Base-by-base conservation (phyloP, 768 basidiomycete genomes). In the Phanerodontia chrysosporium region DNA sequence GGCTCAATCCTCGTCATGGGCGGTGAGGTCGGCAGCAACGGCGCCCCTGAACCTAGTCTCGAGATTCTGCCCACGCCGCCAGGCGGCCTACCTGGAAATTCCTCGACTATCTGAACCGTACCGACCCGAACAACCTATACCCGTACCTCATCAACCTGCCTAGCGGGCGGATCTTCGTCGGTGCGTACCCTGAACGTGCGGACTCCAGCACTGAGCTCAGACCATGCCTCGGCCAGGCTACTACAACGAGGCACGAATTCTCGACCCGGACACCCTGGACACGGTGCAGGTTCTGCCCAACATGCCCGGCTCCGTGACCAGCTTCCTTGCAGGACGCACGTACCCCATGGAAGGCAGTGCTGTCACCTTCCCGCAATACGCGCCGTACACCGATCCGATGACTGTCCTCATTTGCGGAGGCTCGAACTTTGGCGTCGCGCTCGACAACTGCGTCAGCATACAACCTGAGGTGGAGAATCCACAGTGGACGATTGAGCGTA, bases 121-220 rank as follows among this genome's bases (percentile, higher is more conserved):
- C 90, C 5, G 86, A 92, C 65, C 90, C 90, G 0, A 84, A 89
- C 66, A 91, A 91, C 65, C 69, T 92, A 52, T 92, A 92, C 65
- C 90, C 90, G 0, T 92, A 89, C 76, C 72, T 92, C 36, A 69
- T 86, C 57, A 78, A 90, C 8, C 79, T 92, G 13, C 89, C 90
- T 0, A 85, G 84, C 48, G 82, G 82, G 1, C 78, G 79, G 32
- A 72, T 92, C 65, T 91, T 92, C 68, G 78, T 88, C 42, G 86
- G 89, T 87, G 54, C 51, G 81, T 35, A n/a, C 32, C 32, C 32
- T 6, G 7, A 35, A 13, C 32, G 32, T 35, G 6, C 32, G 6
- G 32, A 13, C 32, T 6, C 32, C 13, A 13, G 32, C 32, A 51
- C 12, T 29, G 14, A 18, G 10, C 13, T 29, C 14, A 39, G 18